Conservation (phyloP, 2,329 filamentous ascomycete species). For the Venturia carpophila region DNA sequence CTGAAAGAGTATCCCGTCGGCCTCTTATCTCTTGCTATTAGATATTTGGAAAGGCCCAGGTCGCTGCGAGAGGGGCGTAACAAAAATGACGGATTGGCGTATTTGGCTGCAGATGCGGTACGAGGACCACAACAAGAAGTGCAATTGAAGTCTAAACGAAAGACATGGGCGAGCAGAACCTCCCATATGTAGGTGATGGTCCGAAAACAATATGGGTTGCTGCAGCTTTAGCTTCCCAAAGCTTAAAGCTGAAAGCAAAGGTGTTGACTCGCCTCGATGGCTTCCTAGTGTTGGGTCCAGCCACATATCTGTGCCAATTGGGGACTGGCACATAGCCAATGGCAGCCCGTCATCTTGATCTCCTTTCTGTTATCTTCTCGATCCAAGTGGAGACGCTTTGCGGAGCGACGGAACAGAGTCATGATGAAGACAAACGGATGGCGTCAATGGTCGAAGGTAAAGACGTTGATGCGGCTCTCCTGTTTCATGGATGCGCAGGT, state of each 20-base stretch:
- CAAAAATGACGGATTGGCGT: neutral
- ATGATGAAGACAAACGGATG: neutral
- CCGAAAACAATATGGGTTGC: neutral
- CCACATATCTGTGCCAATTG: neutral
- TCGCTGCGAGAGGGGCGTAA: neutral
- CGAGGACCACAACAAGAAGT: neutral
- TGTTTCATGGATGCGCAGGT: slow-evolving; percentile 3
- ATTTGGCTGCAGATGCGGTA: neutral
- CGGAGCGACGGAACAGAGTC: neutral
- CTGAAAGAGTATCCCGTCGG: neutral
- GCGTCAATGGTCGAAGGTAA: neutral
- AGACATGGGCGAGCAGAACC: neutral
- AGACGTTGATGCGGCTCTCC: neutral
- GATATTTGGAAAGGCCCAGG: neutral
- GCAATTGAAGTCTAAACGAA: neutral
- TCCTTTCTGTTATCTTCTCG: neutral
- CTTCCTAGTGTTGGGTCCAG: neutral
- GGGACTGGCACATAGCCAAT: neutral
- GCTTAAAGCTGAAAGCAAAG: neutral
- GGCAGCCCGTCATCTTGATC: neutral
- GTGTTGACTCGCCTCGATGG: neutral
- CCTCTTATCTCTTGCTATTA: neutral
- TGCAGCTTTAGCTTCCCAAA: neutral
- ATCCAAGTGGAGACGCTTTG: neutral
- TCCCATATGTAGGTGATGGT: neutral